Conservation (phyloP, 116 monocot genomes). For the Phalaenopsis hybrid region DNA sequence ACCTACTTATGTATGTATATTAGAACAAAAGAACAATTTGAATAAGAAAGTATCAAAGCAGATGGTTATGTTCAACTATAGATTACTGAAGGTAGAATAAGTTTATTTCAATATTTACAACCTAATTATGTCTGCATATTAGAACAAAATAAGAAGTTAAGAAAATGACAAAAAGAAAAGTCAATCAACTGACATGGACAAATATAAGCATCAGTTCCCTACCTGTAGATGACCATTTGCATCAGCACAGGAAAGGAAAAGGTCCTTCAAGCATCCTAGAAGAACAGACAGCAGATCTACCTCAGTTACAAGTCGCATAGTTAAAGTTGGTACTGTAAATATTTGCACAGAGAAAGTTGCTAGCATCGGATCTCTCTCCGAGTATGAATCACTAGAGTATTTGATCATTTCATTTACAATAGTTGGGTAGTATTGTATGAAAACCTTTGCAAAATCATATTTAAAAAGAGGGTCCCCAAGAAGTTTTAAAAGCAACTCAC, state of each 20-base stretch:
- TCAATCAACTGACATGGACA: neutral
- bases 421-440: constrained; percentile 50
- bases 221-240: constrained; percentile 72
- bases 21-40: neutral
- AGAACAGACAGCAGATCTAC: constrained; percentile 52
- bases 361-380: constrained; percentile 47
- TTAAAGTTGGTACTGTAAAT: constrained; percentile 82
- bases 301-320: constrained; percentile 63
- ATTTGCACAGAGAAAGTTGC: constrained; percentile 84
- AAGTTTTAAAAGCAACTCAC: constrained; percentile 71
- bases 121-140: neutral
- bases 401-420: constrained; percentile 42
- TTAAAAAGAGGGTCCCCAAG: constrained; percentile 87
- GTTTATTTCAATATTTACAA: neutral
- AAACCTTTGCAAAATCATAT: constrained; percentile 71
- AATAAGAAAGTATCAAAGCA: neutral
- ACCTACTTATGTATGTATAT: neutral
- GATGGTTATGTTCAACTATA: neutral
- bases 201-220: constrained; percentile 12
- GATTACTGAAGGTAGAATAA: neutral
- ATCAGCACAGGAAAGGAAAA: constrained; percentile 47
- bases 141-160: neutral
- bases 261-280: constrained; percentile 54
- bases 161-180: neutral
- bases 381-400: constrained; percentile 18